Base-by-base conservation (phyloP, 2,329 filamentous ascomycete species). In the Trichoderma hamatum region DNA sequence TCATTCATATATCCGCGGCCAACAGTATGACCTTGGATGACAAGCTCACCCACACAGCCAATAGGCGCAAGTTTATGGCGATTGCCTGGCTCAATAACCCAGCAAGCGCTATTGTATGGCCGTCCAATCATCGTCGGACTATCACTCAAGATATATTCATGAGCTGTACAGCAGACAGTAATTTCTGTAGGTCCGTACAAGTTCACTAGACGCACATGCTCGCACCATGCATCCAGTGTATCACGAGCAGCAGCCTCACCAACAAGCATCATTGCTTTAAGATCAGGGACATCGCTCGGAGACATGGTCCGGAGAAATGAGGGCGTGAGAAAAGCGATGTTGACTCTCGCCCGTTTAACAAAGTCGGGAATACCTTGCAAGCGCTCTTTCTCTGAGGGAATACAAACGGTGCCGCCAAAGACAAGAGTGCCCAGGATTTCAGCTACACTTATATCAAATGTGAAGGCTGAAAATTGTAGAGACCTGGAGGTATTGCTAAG, bases 401-500 rank as follows among this genome's bases (percentile, higher is more conserved):
- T 61, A 32, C 74, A 76, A 5, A 75, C 59, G 2, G 69, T 71
- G 3, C 71, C 75, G 5, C 73, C 75, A n/a, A 59, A 32, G 3
- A 70, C 39, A 19, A 76, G 71, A 0, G 74, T 62, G 1, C 58
- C 70, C 21, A 75, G 34, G 3, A 76, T 72, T 21, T 75, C 73
- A 0, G 54, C 54, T 6, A 87, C 74, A 51, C 80, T 82, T 0
- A 80, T 80, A 69, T 88, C 84, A 52, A 86, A 87, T 0, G 81
- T 83, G 71, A 83, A 85, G 6, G 80, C 81, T 3, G 83, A 82
- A 68, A 84, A 85, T 66, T 86, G 84, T 39, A 88, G 68, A 2
- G 87, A 82, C 4, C 89, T 82, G 5, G 86, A 86, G 1, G 74
- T 75, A 7, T 73, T 75, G 54, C 78, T 81, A 67, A 86, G 85